Evolutionary conservation across 169 alveolate species (phyloP), one percentile per base, ranked within the genome.

Genomic region (Cryptosporidium xiaoi): DNA sequence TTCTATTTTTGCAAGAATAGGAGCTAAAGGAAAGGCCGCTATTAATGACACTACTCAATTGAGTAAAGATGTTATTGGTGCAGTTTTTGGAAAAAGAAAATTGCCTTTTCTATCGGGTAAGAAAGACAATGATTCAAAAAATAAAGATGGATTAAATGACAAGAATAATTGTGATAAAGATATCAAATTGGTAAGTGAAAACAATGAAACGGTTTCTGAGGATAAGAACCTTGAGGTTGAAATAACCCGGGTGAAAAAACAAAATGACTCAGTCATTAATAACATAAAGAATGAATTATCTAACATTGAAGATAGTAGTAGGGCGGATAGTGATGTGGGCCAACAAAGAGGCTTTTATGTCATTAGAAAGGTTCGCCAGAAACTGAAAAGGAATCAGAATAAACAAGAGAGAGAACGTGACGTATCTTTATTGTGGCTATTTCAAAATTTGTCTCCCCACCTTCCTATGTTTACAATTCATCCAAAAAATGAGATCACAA

Each of bases 401-500:
- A 66, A 15, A 60, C 87, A 66, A 62, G 91, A 13, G 64, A 84
- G 50, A 65, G 94, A 58, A 46, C 83, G 93, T 84, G 93, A 62
- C 84, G 85, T 65, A 56, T 34, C 87, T 44, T 40, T 77, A 3
- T 53, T 77, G 7, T 77, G 87, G 87, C 29, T 94, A 20, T 83
- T 94, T 15, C 91, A 90, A 58, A 91, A 89, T 48, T 65, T 94
- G 64, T 90, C 94, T 12, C 92, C 92, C 7, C 95, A 93, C 83
- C 85, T 94, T 65, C 97, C 97, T 2, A 90, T 90, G 82, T 94
- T 94, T 71, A 93, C 93, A 2, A 64, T 92, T 12, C 83, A 83
- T 33, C 93, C 92, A 44, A 91, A 91, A 51, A 90, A 94, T 4
- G 95, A 93, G 62, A 46, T 93, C 24, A 91, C 91, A 48, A 91